These are phyloP conservation scores for Ceriops zippeliana DNA, from an alignment of 345 rosid genomes.

Conservation along the genomic window DNA sequence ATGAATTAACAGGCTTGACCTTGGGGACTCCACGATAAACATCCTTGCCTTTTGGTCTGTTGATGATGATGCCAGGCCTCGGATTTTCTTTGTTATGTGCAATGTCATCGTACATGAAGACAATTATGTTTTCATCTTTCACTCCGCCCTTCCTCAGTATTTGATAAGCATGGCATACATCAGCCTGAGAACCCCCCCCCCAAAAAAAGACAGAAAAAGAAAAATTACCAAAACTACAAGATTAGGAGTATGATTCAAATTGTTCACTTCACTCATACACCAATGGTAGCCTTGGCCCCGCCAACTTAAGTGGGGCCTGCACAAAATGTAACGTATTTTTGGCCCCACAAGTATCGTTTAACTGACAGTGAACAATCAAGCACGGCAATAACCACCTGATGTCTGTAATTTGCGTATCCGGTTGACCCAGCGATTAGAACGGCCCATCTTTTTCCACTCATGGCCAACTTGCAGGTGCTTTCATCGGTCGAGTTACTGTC, in stretches of 20 bases:
- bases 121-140: constrained; percentile 66
- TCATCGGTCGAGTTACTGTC: background rate
- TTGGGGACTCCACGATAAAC: constrained; percentile 67
- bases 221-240: background rate
- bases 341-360: background rate
- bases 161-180: constrained; percentile 75
- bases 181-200: constrained; percentile 40
- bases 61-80: constrained; percentile 58
- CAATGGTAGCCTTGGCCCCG: too few species aligned
- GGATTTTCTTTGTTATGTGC: constrained; percentile 46
- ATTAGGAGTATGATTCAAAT: background rate
- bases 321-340: too few species aligned
- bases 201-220: background rate
- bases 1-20: constrained; percentile 25
- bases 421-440: constrained; percentile 67
- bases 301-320: too few species aligned
- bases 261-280: too few species aligned
- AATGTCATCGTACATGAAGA: constrained; percentile 80
- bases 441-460: constrained; percentile 55
- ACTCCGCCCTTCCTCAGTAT: constrained; percentile 48
- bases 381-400: constrained; percentile 44
- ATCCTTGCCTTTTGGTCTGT: constrained; percentile 51
- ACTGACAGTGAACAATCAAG: background rate
- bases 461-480: background rate
- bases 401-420: constrained; percentile 50